Percentiles rank a stretch among this genome's conserved stretches.
Evolutionary conservation across 2,329 filamentous ascomycete genomes (phyloP).

Genomic region (Fusarium hainanense): DNA sequence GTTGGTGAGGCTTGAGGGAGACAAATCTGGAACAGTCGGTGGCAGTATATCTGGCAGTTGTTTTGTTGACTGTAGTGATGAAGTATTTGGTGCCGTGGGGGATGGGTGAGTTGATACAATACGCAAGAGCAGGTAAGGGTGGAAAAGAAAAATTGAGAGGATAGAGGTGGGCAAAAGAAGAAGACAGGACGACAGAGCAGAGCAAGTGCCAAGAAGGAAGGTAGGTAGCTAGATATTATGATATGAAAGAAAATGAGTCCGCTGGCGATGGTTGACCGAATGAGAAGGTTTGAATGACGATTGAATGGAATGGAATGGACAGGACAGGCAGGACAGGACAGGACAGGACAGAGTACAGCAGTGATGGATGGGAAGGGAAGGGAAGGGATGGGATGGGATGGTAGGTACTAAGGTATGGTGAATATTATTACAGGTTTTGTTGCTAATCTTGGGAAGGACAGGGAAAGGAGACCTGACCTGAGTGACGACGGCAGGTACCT

Average conservation of each 20-base stretch:
- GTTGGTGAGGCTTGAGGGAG: slow-evolving; percentile 8
- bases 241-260: not conserved
- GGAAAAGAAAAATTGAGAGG: not conserved
- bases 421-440: not conserved
- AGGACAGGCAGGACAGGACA: not conserved
- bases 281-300: slow-evolving; percentile 15
- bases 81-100: not conserved
- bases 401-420: not conserved
- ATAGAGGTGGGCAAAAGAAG: not conserved
- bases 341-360: not conserved
- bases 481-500: not conserved
- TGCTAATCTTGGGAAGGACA: not conserved
- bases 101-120: not conserved
- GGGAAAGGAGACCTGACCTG: not conserved
- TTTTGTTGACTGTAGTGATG: slow-evolving; percentile 26
- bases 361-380: slow-evolving; percentile 8
- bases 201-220: not conserved
- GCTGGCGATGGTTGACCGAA: not conserved
- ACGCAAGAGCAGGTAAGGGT: not conserved
- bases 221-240: slow-evolving; percentile 1
- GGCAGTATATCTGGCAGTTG: slow-evolving; percentile 9
- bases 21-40: slow-evolving; percentile 27
- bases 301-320: slow-evolving; percentile 9
- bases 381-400: slow-evolving; percentile 9
- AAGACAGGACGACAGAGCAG: not conserved